Evolutionary conservation across 176 grass and related monocot genomes (phyloP), one percentile per base, ranked within the genome.

Genomic region (Tillandsia leiboldiana): DNA sequence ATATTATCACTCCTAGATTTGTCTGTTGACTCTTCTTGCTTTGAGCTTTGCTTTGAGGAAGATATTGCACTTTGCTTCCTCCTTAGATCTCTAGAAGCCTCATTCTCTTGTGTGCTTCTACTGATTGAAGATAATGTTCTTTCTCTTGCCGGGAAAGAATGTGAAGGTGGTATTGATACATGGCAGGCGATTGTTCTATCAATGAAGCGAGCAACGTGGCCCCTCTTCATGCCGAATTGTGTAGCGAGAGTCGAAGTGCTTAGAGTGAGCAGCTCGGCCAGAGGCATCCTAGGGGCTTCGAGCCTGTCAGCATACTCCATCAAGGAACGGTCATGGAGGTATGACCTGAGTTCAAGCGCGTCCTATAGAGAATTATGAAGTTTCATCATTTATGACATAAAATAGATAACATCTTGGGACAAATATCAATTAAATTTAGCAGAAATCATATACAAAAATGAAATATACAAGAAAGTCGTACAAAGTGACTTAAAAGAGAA

Each of bases 131-230:
- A 63, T 17, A 63, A 22, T 17, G 20, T 63, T 63, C 58, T 63
- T 23, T 22, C 58, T 11, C 58, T 63, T 17, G 58, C 58, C 10
- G 58, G 58, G 24, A 63, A 24, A 63, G 24, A 17, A 63, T 63
- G 24, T 3, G 58, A 63, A 11, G 58, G 58, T 63, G 58, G 58
- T 24, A 63, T 63, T 17, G 58, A 9, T 17, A 63, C 58, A 17
- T 11, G 18, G 12, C 58, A 63, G 14, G 17, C 8, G 11, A 17
- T 63, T 17, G 58, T 11, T 63, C 58, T 17, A 26, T 63, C 58
- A 24, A 63, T 63, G 17, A 63, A 63, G 23, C 58, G 58, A 22
- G 58, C 58, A 26, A 63, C 58, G 11, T 63, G 58, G 58, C 58
- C 58, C 24, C 58, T 63, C 58, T 63, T 63, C 58, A 63, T 63